Evolutionary conservation across 2,329 filamentous ascomycete species (phyloP).

Genomic region (Epichloe bromicola): DNA sequence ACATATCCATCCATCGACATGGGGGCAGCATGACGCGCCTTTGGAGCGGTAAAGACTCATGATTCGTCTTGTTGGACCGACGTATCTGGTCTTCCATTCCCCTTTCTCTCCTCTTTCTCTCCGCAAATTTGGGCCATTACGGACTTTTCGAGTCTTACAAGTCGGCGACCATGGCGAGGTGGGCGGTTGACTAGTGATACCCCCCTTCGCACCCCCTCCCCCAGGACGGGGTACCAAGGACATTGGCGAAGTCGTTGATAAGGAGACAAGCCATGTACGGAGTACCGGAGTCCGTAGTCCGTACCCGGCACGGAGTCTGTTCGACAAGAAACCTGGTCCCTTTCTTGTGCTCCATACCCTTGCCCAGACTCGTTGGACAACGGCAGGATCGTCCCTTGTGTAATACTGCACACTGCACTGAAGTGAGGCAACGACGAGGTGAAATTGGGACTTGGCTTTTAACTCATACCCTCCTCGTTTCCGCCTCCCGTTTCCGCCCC

Average conservation of each 20-base stretch:
- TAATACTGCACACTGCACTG: not conserved
- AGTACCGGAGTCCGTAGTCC: too few species aligned
- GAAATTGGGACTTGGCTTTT: conserved; percentile 3
- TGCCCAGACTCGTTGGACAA: conserved; percentile 2
- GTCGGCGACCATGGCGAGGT: conserved; percentile 2
- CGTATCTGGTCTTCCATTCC: not conserved
- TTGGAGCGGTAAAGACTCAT: too few species aligned
- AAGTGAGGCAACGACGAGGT: not conserved
- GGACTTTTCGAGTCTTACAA: conserved; percentile 1
- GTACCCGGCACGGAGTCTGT: conserved; percentile 6
- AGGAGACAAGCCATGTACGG: not conserved
- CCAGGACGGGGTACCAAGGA: conserved; percentile 2
- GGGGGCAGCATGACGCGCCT: too few species aligned
- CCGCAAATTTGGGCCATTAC: not conserved
- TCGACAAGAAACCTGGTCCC: conserved; percentile 3
- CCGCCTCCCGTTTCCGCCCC: conserved; percentile 7
- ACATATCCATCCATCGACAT: too few species aligned
- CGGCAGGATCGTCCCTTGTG: conserved; percentile 7
- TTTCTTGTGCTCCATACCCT: conserved; percentile 3
- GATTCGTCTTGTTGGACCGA: too few species aligned
- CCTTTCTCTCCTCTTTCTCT: not conserved
- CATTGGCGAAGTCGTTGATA: conserved; percentile 6
- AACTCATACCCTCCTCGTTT: conserved; percentile 8
- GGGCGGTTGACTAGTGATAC: not conserved
- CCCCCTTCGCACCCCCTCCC: not conserved